Evolutionary conservation across 495 filamentous ascomycete species (phyloP), one percentile per base, ranked within the genome.

Genomic region (Pyrenula massariospora): DNA sequence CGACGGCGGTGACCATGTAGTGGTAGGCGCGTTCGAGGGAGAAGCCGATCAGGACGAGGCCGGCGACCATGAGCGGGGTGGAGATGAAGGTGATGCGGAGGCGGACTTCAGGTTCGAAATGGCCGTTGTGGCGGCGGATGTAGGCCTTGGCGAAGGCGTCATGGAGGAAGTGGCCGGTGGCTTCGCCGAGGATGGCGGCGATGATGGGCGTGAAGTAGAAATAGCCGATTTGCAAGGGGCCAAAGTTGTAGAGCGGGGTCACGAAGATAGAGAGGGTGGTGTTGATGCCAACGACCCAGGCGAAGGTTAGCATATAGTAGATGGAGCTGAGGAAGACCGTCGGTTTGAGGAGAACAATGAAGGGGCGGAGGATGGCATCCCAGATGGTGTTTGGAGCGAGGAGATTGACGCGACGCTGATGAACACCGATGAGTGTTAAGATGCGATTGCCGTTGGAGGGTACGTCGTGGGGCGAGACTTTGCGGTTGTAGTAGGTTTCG

Each of bases 221-320:
- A 42, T n/a, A 59, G 71, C 81, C 81, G 23, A 83, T 73, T 48
- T 76, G 70, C 48, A 73, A 70, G 0, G 76, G 68, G 0, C 69
- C 72, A 58, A 85, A 85, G 15, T 71, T 71, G 68, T 84, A 85
- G 3, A 75, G 60, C 0, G 72, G 72, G 0, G 70, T 70, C 10
- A 84, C 62, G 58, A 81, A 78, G 50, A 84, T 78, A 23, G 74
- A 69, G 11, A 83, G 68, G 1, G 81, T 84, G 0, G 80, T 81
- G 59, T 85, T 84, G 64, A 84, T 79, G 5, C 78, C 81, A 12
- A 84, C 75, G 3, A 75, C 74, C 80, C 80, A 84, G 11, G 79
- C 77, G 61, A 84, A 84, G 3, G 69, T 79, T n/a, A 80, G 60
- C 47, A 78, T 61, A 64, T 84, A 85, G 58, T 80, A 84, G 0